Conservation (phyloP, 1,284 basidiomycete species). For the Ceratobasidium sp. region DNA sequence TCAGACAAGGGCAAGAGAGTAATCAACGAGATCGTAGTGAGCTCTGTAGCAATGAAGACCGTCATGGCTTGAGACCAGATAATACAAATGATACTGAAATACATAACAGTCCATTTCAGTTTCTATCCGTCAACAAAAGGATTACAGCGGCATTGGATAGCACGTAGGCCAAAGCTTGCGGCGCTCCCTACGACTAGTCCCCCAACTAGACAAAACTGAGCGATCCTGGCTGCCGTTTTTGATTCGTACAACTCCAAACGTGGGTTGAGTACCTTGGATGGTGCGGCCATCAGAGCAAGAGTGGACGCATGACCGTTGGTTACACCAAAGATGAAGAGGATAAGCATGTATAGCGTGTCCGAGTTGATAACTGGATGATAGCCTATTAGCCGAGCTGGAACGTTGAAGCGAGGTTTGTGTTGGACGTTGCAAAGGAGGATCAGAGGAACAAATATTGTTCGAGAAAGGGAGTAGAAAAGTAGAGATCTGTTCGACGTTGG, state of each 20-base stretch:
- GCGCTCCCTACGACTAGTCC: conserved; percentile 79
- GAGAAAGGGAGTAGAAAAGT: conserved; percentile 67
- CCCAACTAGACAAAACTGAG: conserved; percentile 77
- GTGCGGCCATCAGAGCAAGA: conserved; percentile 73
- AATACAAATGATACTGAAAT: neutral
- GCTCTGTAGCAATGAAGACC: conserved; percentile 81
- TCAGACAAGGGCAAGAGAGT: conserved; percentile 53
- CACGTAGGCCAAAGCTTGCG: conserved; percentile 78
- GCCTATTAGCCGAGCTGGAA: conserved; percentile 13
- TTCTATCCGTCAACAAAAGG: conserved; percentile 57
- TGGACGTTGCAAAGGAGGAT: conserved; percentile 83
- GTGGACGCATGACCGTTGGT: conserved; percentile 79
- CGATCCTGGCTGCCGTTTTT: conserved; percentile 81
- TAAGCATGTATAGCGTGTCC: conserved; percentile 74
- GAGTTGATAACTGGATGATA: conserved; percentile 67
- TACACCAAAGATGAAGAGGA: conserved; percentile 73
- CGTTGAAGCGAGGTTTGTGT: conserved; percentile 14
- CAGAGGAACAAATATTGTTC: conserved; percentile 81
- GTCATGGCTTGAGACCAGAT: conserved; percentile 54
- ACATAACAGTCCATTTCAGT: neutral
- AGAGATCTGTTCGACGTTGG: conserved; percentile 72
- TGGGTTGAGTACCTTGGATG: conserved; percentile 75
- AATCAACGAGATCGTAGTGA: conserved; percentile 73
- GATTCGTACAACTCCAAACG: conserved; percentile 70
- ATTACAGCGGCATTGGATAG: conserved; percentile 70